Evolutionary conservation across 345 rosid species (phyloP), one percentile per base, ranked within the genome.

Genomic region (Acer saccharum): DNA sequence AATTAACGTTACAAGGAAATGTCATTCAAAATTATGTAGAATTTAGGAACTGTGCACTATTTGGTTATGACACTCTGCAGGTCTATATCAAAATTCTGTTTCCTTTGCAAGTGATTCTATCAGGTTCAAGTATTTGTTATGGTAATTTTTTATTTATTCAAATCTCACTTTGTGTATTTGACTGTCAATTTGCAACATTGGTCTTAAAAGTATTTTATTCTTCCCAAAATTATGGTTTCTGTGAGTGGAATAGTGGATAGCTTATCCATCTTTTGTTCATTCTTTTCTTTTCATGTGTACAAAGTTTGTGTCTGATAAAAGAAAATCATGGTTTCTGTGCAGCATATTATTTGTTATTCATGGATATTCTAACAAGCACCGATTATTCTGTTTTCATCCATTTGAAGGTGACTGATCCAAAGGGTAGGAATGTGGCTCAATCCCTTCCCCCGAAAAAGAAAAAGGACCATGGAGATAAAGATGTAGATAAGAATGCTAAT

Each of bases 361-460:
- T 73, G 71, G 10, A 35, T 75, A 54, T 48, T 66, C 41, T 21
- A 65, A 67, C 70, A 60, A 17, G 9, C 16, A 32, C 14, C 69
- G 48, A 80, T 79, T 76, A 8, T 76, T 14, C 18, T 65, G 2
- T 61, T 80, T 67, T 46, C 29, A 48, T 74, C 58, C 71, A 52
- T 32, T 32, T 83, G 65, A 82, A 85, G 95, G 77, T 77, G n/a
- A 79, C 48, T 75, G 91, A 86, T 81, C 80, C 76, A n/a, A 87
- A 86, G 87, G 93, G 92, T 41, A 92, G 94, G 83, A 88, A 77
- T 79, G 87, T 68, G 46, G 77, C 89, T 88, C 94, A 89, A 44
- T 76, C 94, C 27, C 82, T 89, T 66, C 88, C 89, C 1, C 76
- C 80, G 32, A 94, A 87, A 86, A 96, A 90, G 92, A 94, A 84